Evolutionary conservation across 257 asterid species (phyloP).

Genomic region (Solanum piurae): DNA sequence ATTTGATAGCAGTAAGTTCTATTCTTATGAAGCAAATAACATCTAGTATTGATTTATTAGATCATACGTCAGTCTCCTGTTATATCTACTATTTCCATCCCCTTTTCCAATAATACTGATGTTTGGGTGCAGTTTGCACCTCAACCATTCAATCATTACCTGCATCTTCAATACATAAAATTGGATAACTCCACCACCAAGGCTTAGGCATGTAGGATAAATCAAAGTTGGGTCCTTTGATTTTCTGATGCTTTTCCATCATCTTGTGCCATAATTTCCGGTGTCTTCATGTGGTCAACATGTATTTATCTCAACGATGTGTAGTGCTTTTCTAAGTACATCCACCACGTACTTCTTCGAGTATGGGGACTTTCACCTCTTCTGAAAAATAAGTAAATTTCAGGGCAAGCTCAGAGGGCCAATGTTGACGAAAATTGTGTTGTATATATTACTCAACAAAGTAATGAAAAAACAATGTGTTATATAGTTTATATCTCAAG

Average conservation of each 20-base stretch:
- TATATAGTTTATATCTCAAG: not conserved
- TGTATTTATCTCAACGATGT: not conserved
- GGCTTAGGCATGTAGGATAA: not conserved
- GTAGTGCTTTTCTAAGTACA: not conserved
- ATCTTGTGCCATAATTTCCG: not conserved
- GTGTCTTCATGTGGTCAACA: not conserved
- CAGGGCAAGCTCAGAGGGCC: not conserved
- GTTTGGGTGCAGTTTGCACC: not conserved
- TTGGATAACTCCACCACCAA: not conserved
- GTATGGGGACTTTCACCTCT: not conserved
- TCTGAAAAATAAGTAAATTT: not conserved
- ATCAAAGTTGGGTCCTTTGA: not conserved
- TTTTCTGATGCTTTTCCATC: not conserved
- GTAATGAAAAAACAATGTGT: not conserved
- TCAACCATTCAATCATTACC: not conserved
- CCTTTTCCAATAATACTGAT: not conserved
- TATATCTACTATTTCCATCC: not conserved
- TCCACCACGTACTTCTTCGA: not conserved
- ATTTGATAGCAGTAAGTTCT: not conserved
- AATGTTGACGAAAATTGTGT: not conserved
- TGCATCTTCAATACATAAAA: not conserved
- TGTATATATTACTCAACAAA: not conserved
- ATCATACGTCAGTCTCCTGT: not conserved
- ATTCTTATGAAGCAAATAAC: not conserved
- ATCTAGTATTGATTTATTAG: not conserved